Base-by-base conservation (phyloP, 140 eudicot species). In the Cichorium intybus region DNA sequence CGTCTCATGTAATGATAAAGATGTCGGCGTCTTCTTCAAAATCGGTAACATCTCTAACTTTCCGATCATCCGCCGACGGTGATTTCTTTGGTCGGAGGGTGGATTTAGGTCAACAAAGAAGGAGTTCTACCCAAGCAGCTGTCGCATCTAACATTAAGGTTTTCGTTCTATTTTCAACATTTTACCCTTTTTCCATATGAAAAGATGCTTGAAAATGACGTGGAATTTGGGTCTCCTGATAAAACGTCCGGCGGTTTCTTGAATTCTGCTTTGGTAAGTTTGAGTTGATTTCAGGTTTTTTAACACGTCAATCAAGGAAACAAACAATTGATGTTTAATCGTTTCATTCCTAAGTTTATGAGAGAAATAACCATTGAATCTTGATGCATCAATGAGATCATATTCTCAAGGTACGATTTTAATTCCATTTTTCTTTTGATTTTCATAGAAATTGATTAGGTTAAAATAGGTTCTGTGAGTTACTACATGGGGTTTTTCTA, bases 141-240 rank as follows among this genome's bases (percentile, higher is more conserved):
- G 70, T 52, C 34, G 78, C 68, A 18, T 45, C 66, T 11, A 37
- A 45, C 64, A 33, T 54, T 23, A 62, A 57, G 84, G 84, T 79
- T 3, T 48, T 70, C 37, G 17, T n/a, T 35, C 6, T 17, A 17
- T 3, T 28, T 31, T 52, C 33, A 11, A 16, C n/a, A 7, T 4
- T 12, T 9, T 0, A 0, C n/a, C 6, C 11, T 29, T 18, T 52
- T 4, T 39, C 97, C 97, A 1, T 90, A 90, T 49, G 97, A 90
- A 70, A 87, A 90, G 76, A 90, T 90, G 97, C 58, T 90, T 26
- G 96, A 87, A 35, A 82, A 87, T 76, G 82, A 79, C 65, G 97
- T 90, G 11, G 95, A 87, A 71, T 90, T 90, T 76, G 97, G 97
- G 31, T 84, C 97, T 6, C 97, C 97, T 1, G 97, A 90, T 76